Evolutionary conservation across 257 asterid genomes (phyloP), one percentile per base, ranked within the genome.

Genomic region (Ajuga chamaepitys): DNA sequence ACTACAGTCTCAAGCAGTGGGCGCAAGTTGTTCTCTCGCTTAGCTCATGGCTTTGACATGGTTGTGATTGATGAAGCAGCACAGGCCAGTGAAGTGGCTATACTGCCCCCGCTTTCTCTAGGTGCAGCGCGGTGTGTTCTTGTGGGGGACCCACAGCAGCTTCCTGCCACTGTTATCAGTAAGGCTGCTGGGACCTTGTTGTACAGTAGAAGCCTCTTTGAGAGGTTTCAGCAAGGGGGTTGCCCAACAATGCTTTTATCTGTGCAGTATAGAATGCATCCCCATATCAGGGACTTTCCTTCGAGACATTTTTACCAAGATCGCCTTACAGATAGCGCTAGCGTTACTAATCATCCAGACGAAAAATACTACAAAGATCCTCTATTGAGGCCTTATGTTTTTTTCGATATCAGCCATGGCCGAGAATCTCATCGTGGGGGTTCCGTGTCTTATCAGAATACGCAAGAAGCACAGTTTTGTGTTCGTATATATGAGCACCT

Each of bases 31-130:
- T 93, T 93, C 77, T 89, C 97, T 70, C 90, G 99, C 24, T 86
- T 93, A 48, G 79, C 95, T 41, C 99, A 93, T 70, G 99, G 99
- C 50, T 93, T 93, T 73, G 99, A 93, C 82, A 93, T 93, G 99
- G 99, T 93, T 68, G 99, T 93, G 78, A 93, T 93, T 67, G 99
- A 93, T 73, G 99, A 93, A 81, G 99, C 99, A 30, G 99, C 99
- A 25, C 99, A 93, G 70, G 99, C 97, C 65, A 88, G 99, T 79
- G 99, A 93, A 83, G 96, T 89, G 30, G 99, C 82, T 8, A 77
- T 87, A 9, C 85, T 93, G 13, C 97, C 99, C 54, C 99, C 99
- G 1, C 97, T 93, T 50, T 74, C 97, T 60, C 95, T 93, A 12
- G 99, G 99, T 53, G 99, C 97, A 13, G 97, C 99, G 35, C 90